These are phyloP conservation scores for Metarhizium brunneum DNA, from an alignment of 2,329 filamentous ascomycete genomes.

Conservation along the genomic window DNA sequence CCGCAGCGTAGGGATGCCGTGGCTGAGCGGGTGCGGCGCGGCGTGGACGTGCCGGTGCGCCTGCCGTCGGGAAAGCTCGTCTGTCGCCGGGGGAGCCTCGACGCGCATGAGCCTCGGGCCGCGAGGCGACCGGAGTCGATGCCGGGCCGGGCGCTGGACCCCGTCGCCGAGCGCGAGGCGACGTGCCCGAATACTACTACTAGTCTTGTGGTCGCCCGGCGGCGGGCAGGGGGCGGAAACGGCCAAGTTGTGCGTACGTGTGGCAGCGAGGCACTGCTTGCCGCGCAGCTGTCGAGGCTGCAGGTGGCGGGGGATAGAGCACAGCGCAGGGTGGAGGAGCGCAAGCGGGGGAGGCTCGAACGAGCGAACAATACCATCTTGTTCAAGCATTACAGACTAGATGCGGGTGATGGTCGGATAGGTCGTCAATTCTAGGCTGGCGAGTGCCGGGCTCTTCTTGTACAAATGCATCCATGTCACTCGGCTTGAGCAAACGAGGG, in stretches of 20 bases:
- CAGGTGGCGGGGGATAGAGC: slow-evolving; percentile 7
- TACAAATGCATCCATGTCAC: too few relatives aligned
- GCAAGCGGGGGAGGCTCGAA: slow-evolving; percentile 11
- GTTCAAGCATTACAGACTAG: slow-evolving; percentile 9
- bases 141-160: neutral
- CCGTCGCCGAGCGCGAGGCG: neutral
- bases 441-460: too few relatives aligned
- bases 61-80: slow-evolving; percentile 28
- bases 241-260: slow-evolving; percentile 3
- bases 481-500: too few relatives aligned
- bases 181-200: neutral
- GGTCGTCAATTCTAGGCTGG: slow-evolving; percentile 4
- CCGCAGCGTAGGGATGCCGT: neutral
- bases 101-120: slow-evolving; percentile 5
- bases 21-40: neutral
- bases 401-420: slow-evolving; percentile 9
- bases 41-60: slow-evolving; percentile 6
- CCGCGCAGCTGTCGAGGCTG: slow-evolving; percentile 10
- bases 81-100: slow-evolving; percentile 12
- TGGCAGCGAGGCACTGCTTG: slow-evolving; percentile 10
- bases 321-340: slow-evolving; percentile 8
- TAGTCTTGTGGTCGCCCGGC: neutral
- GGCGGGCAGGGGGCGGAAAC: neutral
- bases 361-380: slow-evolving; percentile 8
- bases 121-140: neutral